Percentiles rank a stretch among this genome's conserved stretches.
Conservation (phyloP, 352 stramenopile genomes). For the Phytophthora melonis region DNA sequence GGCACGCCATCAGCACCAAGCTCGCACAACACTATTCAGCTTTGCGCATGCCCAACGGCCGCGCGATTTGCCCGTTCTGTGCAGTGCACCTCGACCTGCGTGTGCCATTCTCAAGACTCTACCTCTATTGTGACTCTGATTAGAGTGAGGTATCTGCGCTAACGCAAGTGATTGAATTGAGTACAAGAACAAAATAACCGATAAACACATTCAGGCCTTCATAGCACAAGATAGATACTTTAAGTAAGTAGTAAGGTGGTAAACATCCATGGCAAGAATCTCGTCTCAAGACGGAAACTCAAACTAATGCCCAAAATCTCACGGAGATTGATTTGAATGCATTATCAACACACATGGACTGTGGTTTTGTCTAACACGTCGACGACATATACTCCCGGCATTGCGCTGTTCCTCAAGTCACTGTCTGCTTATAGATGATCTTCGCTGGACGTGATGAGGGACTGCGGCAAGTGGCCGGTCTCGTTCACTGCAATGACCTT, state of each 20-base stretch:
- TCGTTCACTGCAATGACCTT: conserved; percentile 87
- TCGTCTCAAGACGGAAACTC: no score
- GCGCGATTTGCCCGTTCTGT: conserved; percentile 84
- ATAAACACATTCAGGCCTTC: no score
- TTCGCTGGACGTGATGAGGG: conserved; percentile 86
- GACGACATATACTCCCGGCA: conserved; percentile 37
- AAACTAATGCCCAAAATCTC: no score
- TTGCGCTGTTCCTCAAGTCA: conserved; percentile 17
- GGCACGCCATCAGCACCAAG: conserved; percentile 77
- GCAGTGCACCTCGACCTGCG: conserved; percentile 71
- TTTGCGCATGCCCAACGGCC: conserved; percentile 79
- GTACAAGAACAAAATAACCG: no score
- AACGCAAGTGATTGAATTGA: no score
- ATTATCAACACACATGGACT: neutral
- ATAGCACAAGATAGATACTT: no score
- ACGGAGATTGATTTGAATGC: no score
- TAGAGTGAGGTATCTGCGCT: conserved; percentile 9
- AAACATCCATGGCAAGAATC: no score
- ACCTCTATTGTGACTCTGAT: conserved; percentile 74
- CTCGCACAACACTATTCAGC: conserved; percentile 68
- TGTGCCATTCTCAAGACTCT: conserved; percentile 79
- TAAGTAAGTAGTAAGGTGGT: no score
- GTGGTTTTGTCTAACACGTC: conserved; percentile 37
- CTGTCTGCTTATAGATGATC: conserved; percentile 70
- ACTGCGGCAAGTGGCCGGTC: conserved; percentile 78